Base-by-base conservation (phyloP, 78 protist genomes). In the Polysphondylium violaceum region DNA sequence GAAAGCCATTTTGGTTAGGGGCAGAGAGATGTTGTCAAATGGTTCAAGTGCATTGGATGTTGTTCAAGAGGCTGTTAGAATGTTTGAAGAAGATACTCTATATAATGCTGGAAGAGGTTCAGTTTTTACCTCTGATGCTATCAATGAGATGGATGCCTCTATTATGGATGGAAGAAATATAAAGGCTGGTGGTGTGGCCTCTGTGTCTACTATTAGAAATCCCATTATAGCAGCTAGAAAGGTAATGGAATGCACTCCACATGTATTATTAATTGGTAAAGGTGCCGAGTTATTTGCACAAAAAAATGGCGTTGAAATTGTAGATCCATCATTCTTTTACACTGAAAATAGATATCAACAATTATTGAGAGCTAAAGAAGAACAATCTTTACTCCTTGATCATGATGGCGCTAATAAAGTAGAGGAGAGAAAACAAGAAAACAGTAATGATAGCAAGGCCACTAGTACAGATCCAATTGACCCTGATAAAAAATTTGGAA, bases 51-150 rank as follows among this genome's bases (percentile, higher is more conserved):
- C 88, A 11, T 21, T 92, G 55, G 95, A 92, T 50, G 95, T 87
- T 0, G 95, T 92, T 38, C n/a, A 33, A 8, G 93, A 78, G 33
- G 77, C 86, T 31, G 93, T 92, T 72, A 43, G 79, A 33, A 4
- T 71, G 12, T 33, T 92, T 16, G 95, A 92, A 56, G 95, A 83
- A 35, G 64, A 68, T 63, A 77, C 88, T 9, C 21, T 92, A 3
- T 92, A 76, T 59, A 92, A 92, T 87, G 95, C 95, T 7, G 95
- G 95, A 12, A 36, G 64, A 11, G 95, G 95, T 3, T 76, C 88
- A 2, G 94, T 88, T 3, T 76, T 88, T 27, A 88, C 94, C 0
- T n/a, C 65, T 4, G 27, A 40, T 5, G 78, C 38, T 38, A 88
- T 78, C 1, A 71, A 88, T 44, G 94, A 88, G 51, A 88, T 88